Base-by-base conservation (phyloP, 2,329 filamentous ascomycete genomes). In the Fusarium temperatum region DNA sequence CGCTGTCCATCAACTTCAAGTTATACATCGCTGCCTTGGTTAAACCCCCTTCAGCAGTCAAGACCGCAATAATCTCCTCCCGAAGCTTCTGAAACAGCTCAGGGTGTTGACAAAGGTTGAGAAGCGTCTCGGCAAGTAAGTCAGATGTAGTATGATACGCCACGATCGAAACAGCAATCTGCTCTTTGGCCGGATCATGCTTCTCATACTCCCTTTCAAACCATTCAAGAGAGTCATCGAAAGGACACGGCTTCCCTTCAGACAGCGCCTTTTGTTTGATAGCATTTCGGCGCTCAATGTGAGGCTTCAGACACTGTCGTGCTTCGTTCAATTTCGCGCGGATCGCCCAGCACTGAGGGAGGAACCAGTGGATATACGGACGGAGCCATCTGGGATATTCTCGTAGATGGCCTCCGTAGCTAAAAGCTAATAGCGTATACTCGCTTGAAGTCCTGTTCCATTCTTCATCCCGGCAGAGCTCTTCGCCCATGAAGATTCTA, bases 81-180 rank as follows among this genome's bases (percentile, higher is more conserved):
- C 84, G 81, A 20, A 88, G 76, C 9, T 75, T 67, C 10, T 81
- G 78, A 9, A 86, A 56, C n/a, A 80, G 81, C 0, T 79, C 75
- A 6, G 80, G 77, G 39, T 84, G 81, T 7, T 82, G 81, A 0
- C 86, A 87, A 24, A 89, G 75, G 3, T 74, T 65, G 0, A 69
- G 32, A 42, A 79, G 64, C 1, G 68, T 71, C 32, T 75, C 66
- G 1, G 63, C 58, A 1, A 78, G 44, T 9, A 78, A 10, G 17
- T 79, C 78, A 7, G 84, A 83, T 0, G 88, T 89, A 1, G 88
- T 90, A 77, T 89, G 88, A 32, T 89, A 88, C 8, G 87, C 85
- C 2, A 87, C 88, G 42, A 88, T 84, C 1, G 83, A 81, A 32
- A 81, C 77, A 3, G 54, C 45, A 6, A 79, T 59, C 44, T 79